phyloP scores from a whole-genome alignment of 371 early-diverging fungal genomes.

The Coemansia sp. region DNA sequence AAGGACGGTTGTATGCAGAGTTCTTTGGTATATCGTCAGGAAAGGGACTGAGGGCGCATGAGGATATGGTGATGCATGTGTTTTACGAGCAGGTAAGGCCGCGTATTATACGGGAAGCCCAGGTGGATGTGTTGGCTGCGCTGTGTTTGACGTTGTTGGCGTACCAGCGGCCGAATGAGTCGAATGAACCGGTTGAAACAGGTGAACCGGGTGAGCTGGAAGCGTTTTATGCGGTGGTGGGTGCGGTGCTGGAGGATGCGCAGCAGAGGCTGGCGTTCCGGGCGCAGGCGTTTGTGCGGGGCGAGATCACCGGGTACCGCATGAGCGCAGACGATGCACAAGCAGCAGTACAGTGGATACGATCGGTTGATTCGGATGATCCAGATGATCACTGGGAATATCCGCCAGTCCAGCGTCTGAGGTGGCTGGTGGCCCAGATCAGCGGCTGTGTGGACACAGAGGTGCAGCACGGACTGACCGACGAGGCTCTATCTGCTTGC shows the following conservation, averaged over 20 bases:
- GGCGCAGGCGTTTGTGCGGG: slow-evolving; percentile 75
- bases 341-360: slow-evolving; percentile 12
- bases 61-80: slow-evolving; percentile 48
- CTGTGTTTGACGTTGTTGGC: slow-evolving; percentile 70
- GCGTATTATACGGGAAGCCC: slow-evolving; percentile 77
- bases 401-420: slow-evolving; percentile 25
- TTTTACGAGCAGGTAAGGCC: slow-evolving; percentile 86
- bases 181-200: neutral
- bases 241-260: slow-evolving; percentile 77
- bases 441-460: slow-evolving; percentile 37
- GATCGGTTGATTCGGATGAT: neutral
- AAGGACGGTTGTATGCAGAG: slow-evolving; percentile 71
- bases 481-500: slow-evolving; percentile 33
- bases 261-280: slow-evolving; percentile 83
- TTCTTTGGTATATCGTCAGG: slow-evolving; percentile 60
- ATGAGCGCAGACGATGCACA: slow-evolving; percentile 6
- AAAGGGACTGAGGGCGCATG: slow-evolving; percentile 9
- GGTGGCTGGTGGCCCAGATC: slow-evolving; percentile 42
- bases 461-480: slow-evolving; percentile 30
- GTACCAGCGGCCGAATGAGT: slow-evolving; percentile 11
- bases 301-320: slow-evolving; percentile 58
- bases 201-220: slow-evolving; percentile 54
- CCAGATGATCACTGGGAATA: slow-evolving; percentile 25
- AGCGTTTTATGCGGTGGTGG: slow-evolving; percentile 69
- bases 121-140: slow-evolving; percentile 76